A percentile compares a stretch with the other conserved stretches of the same genome.
Evolutionary conservation across 257 asterid species (phyloP).

Genomic region (Vinca minor): DNA sequence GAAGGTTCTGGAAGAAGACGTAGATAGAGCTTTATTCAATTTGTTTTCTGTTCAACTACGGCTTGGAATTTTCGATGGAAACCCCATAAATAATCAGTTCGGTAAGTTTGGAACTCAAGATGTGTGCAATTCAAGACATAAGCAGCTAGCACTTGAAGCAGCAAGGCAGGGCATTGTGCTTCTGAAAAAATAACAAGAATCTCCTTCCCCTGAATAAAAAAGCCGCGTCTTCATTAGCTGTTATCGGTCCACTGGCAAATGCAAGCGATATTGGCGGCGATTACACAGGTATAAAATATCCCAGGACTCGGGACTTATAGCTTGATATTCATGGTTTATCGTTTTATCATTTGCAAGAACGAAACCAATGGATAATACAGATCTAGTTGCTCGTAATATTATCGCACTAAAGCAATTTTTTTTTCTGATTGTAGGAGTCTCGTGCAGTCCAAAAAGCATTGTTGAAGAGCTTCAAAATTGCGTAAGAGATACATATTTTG

Average conservation of each 20-base stretch:
- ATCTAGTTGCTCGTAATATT: not conserved
- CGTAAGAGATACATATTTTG: conserved; percentile 42
- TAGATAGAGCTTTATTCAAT: conserved; percentile 68
- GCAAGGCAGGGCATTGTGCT: conserved; percentile 86
- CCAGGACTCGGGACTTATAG: not conserved
- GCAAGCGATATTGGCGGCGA: conserved; percentile 65
- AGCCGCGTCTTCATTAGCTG: conserved; percentile 51
- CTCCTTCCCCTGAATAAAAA: conserved; percentile 52
- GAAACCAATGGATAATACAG: not conserved
- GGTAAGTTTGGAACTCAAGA: conserved; percentile 40
- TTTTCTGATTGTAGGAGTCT: conserved; percentile 43
- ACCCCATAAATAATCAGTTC: conserved; percentile 29
- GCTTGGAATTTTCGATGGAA: conserved; percentile 81
- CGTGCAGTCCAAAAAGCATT: conserved; percentile 65
- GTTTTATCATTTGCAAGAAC: not conserved
- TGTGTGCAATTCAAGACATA: conserved; percentile 54
- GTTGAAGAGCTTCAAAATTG: conserved; percentile 41
- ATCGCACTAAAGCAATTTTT: not conserved
- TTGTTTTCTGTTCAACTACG: conserved; percentile 69
- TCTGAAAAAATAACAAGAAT: conserved; percentile 57
- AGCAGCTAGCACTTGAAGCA: conserved; percentile 74
- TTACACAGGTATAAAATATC: conserved; percentile 53
- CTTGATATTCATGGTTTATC: not conserved
- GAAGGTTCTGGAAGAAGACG: conserved; percentile 57
- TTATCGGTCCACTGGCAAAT: conserved; percentile 78